Conservation (phyloP, 768 basidiomycete genomes). For the Mycena haematopus region DNA sequence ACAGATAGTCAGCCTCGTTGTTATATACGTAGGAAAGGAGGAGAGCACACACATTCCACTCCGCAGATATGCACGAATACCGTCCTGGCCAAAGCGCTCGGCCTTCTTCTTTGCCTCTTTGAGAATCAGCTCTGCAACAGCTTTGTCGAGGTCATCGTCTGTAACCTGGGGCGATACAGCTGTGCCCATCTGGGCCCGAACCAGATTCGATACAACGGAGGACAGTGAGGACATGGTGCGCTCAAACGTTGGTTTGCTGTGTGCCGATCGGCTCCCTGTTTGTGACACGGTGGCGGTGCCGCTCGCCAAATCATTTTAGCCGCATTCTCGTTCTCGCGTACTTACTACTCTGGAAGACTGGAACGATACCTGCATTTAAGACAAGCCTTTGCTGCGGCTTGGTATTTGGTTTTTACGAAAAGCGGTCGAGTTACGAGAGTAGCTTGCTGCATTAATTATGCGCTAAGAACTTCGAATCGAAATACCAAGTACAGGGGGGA, state of each 20-base stretch:
- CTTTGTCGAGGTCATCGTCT: slow-evolving; percentile 89
- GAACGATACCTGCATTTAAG: not conserved
- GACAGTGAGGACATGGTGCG: slow-evolving; percentile 65
- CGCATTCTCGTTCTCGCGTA: no score
- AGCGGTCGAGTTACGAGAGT: not conserved
- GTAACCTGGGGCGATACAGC: slow-evolving; percentile 63
- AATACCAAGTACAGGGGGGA: not conserved
- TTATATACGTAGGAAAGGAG: not conserved
- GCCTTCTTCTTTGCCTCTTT: slow-evolving; percentile 94
- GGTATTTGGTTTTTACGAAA: not conserved
- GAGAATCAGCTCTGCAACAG: slow-evolving; percentile 90
- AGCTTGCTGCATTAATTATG: not conserved
- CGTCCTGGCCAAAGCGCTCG: slow-evolving; percentile 75
- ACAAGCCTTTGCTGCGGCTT: not conserved
- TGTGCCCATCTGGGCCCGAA: slow-evolving; percentile 79
- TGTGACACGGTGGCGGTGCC: not conserved
- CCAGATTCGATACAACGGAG: slow-evolving; percentile 82
- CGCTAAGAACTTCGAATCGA: not conserved
- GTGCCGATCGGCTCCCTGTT: no score
- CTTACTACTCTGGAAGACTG: no score
- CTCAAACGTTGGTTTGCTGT: not conserved
- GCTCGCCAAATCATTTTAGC: no score
- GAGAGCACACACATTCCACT: slow-evolving; percentile 49
- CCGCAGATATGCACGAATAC: slow-evolving; percentile 79
- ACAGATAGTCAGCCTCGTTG: not conserved